Base-by-base conservation (phyloP, 306 rosid genomes). In the Casuarina glauca region DNA sequence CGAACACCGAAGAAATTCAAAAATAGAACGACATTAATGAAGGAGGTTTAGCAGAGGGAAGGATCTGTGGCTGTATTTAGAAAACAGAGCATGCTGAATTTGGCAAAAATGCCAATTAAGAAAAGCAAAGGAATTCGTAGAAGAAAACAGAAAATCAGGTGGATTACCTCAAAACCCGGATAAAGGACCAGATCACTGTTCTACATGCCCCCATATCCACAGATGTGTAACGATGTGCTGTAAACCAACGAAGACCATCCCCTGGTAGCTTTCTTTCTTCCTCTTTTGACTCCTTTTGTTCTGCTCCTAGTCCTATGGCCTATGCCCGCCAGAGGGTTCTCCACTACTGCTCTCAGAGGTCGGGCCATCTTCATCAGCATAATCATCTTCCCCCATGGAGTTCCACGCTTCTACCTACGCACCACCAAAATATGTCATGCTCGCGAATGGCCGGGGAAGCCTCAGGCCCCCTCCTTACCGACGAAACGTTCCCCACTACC, bases 171-270 rank as follows among this genome's bases (percentile, higher is more conserved):
- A 36, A 77, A 74, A 73, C 69, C 17, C 58, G 26, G 44, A 66
- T 52, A 80, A 41, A 71, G 32, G 49, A 12, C 19, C 63, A 46
- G 52, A 3, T 20, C 17, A 19, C 17, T 2, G 73, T 49, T 57
- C 4, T 74, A 20, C 6, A 19, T 17, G 61, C 0, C 10, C 52
- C 50, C 55, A 72, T 49, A 74, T 76, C 90, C 91, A 63, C 84
- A 68, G 79, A 83, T 16, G 74, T 51, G 45, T 77, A 87, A 82
- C 91, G 74, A 80, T 64, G 79, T 69, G 80, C 39, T 88, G 82
- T 83, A 48, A 68, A 80, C 79, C 84, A 72, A 73, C 72, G 61
- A 75, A 84, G 80, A 58, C 4, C 66, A 63, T 49, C 64, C 53
- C 55, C 69, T 55, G 71, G 8, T 36, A 72, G 77, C 6, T 20